Evolutionary conservation across 257 asterid genomes (phyloP), one percentile per base, ranked within the genome.

Genomic region (Nicotiana tomentosiformis): DNA sequence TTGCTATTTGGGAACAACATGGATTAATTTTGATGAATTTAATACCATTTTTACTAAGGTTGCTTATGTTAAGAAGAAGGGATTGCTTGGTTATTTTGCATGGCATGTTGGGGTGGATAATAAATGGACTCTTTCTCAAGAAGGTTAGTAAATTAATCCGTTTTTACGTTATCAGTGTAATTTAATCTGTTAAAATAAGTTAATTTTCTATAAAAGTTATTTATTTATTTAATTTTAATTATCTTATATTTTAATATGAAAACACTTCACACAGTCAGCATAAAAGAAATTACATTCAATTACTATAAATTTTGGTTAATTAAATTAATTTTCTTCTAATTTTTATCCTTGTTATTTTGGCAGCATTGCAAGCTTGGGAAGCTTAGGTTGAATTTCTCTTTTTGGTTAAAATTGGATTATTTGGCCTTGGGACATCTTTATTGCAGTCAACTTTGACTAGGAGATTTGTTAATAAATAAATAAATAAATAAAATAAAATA

Each of bases 21-120:
- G 85, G 82, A 64, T 83, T 2, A 82, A 82, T 5, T 83, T 70
- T 15, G 85, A 83, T 83, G 82, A 83, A 76, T 3, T 39, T 20
- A 20, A 72, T 9, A 37, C 65, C n/a, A 66, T 76, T 16, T 18
- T 61, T 29, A 53, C 82, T 35, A 76, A 82, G 72, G 85, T 82
- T 37, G 61, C 37, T 5, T 82, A 12, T 62, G 82, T 77, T 43
- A 64, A 49, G 58, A 49, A 78, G 6, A 43, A 62, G 17, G 65
- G 82, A 6, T 76, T 82, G 66, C 29, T 53, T 10, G 85, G 85
- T 43, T 82, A 76, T 35, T 76, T 82, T 76, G 85, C 85, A 9
- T 82, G 85, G 82, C 77, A 76, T 26, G 85, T 82, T 82, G 81
- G 65, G 14, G 66, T 26, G 64, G 85, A 76, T 66, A 16, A 11